Base-by-base conservation (phyloP, 2,329 filamentous ascomycete genomes). In the Teratosphaeria zuluensis region DNA sequence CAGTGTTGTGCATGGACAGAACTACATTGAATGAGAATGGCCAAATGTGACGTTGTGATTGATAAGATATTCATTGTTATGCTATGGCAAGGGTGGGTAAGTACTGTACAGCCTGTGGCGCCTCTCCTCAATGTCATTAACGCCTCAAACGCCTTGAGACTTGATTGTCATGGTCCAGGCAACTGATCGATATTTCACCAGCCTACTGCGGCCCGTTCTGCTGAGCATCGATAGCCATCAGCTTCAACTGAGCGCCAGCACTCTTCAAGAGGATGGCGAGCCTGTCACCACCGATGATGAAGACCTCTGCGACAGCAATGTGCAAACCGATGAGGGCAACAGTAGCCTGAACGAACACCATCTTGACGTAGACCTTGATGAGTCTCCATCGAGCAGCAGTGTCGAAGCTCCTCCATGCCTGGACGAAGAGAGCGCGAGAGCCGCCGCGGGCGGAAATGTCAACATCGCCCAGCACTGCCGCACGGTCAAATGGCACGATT, bases 401-500 rank as follows among this genome's bases (percentile, higher is more conserved):
- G 71, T 86, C 84, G 73, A 96, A 92, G 38, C 84, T 89, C 66
- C 79, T 81, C 89, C 90, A 92, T 1, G 90, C 91, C 66, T 92
- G 87, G 55, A 82, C 72, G 68, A 92, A 81, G 48, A 87, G 83
- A 62, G 89, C 80, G 54, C 63, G 60, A 54, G 62, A 59, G 60
- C 64, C 63, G 64, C 89, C 88, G 63, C 80, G 82, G 57, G 88
- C 89, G 60, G 84, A 86, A n/a, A 90, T 78, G 55, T 90, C 80
- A 60, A 83, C 82, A n/a, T 89, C 85, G 38, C 66, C 68, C 63
- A 87, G 83, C 31, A 92, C 83, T 70, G 85, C 87, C 32, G 86
- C 87, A 64, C 91, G 88, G 78, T 97, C 92, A 68, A 97, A 96
- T 33, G 90, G 87, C 38, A 97, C 86, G 63, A 96, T 88, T 30